A percentile compares a stretch with the other conserved stretches of the same genome.
These are phyloP conservation scores for Ballota nigra DNA, from an alignment of 257 asterid species.

Conservation along the genomic window DNA sequence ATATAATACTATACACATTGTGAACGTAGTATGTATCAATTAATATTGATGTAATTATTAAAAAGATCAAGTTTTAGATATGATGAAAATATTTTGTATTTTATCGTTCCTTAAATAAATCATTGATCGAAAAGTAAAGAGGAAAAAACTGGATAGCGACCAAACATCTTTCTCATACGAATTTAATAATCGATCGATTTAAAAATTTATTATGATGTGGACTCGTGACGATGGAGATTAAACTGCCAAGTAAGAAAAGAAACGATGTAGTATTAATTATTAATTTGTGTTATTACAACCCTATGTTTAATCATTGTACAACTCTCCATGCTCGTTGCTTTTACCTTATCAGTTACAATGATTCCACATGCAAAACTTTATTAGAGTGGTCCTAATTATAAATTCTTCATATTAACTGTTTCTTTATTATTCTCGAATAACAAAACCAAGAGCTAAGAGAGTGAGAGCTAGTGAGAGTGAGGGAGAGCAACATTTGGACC, in stretches of 20 bases:
- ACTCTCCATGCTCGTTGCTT: constrained; percentile 25
- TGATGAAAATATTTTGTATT: background rate
- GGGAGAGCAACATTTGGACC: too few species aligned
- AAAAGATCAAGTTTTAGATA: too few species aligned
- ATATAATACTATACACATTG: too few species aligned
- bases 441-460: background rate
- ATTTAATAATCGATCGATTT: background rate
- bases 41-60: too few species aligned
- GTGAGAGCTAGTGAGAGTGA: too few species aligned
- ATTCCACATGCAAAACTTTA: constrained; percentile 25
- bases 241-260: constrained; percentile 22
- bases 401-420: background rate
- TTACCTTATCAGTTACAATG: constrained; percentile 10
- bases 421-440: background rate
- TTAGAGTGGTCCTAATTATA: constrained; percentile 18
- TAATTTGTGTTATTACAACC: background rate
- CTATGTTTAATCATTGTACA: constrained; percentile 13
- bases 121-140: background rate
- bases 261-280: background rate
- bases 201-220: constrained; percentile 3
- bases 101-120: background rate
- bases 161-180: background rate
- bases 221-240: constrained; percentile 4
- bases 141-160: background rate
- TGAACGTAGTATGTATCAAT: too few species aligned